Conservation (phyloP, 495 filamentous ascomycete species). For the Podospora conica region DNA sequence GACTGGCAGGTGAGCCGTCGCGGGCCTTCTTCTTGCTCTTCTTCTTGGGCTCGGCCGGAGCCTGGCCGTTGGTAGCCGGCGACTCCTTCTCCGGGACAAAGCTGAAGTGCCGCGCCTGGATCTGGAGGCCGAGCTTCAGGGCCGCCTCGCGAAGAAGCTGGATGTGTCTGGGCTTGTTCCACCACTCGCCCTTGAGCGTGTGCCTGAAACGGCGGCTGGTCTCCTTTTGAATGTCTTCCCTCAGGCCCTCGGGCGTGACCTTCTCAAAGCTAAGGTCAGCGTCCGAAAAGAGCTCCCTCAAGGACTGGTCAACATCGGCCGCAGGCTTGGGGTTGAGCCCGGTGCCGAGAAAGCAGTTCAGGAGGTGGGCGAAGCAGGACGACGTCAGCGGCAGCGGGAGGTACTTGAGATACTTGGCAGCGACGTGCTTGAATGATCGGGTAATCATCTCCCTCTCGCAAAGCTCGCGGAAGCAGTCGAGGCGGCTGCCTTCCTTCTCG, state of each 20-base stretch:
- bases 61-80: slow-evolving; percentile 26
- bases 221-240: slow-evolving; percentile 64
- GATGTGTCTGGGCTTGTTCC: slow-evolving; percentile 56
- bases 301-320: slow-evolving; percentile 66
- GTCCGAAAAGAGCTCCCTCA: slow-evolving; percentile 71
- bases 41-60: slow-evolving; percentile 36
- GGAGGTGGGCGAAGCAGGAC: slow-evolving; percentile 73
- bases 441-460: slow-evolving; percentile 88
- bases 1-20: slow-evolving; percentile 46
- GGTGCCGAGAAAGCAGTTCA: slow-evolving; percentile 88
- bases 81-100: slow-evolving; percentile 47
- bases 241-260: slow-evolving; percentile 64
- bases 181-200: slow-evolving; percentile 63
- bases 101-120: slow-evolving; percentile 72
- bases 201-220: slow-evolving; percentile 68
- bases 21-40: slow-evolving; percentile 76
- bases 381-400: slow-evolving; percentile 72
- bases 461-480: slow-evolving; percentile 69
- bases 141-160: slow-evolving; percentile 86
- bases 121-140: slow-evolving; percentile 85
- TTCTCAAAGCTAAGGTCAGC: slow-evolving; percentile 77
- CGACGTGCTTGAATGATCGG: slow-evolving; percentile 88
- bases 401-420: slow-evolving; percentile 69
- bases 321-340: slow-evolving; percentile 68
- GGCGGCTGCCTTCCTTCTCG: slow-evolving; percentile 53